These are phyloP conservation scores for Lathyrus sativus DNA, from an alignment of 306 rosid genomes.

Conservation along the genomic window DNA sequence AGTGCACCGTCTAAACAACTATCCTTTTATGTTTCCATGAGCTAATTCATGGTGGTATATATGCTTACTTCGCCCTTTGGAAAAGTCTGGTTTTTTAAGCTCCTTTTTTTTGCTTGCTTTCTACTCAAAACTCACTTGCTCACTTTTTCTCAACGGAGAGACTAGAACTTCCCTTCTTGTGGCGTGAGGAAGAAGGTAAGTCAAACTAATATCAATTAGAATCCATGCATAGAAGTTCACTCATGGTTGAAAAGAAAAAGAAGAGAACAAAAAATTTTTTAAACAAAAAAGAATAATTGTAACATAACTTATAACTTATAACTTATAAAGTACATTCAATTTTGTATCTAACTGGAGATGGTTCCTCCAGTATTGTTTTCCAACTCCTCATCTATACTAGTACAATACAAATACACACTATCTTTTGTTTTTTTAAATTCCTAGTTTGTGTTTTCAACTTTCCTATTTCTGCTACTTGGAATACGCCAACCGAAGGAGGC, in stretches of 20 bases:
- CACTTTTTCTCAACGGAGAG: conserved; percentile 37
- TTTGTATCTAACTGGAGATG: conserved; percentile 24
- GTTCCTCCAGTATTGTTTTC: conserved; percentile 27
- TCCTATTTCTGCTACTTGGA: conserved; percentile 35
- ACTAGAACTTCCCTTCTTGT: conserved; percentile 33
- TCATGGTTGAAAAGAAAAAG: neutral
- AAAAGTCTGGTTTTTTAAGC: conserved; percentile 51
- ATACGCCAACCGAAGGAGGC: conserved; percentile 28
- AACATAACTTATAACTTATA: conserved; percentile 23
- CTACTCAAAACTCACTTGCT: conserved; percentile 58
- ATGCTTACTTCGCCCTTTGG: conserved; percentile 77
- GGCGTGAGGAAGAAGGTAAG: conserved; percentile 51
- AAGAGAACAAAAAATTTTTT: neutral
- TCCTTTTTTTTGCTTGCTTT: conserved; percentile 79
- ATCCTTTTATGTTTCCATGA: conserved; percentile 38
- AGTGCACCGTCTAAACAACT: conserved; percentile 39
- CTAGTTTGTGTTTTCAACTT: conserved; percentile 31
- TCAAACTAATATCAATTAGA: neutral
- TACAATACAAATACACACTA: conserved; percentile 43
- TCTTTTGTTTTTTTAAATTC: conserved; percentile 26
- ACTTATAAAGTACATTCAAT: conserved; percentile 26
- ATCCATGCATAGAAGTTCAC: neutral
- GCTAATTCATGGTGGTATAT: conserved; percentile 57
- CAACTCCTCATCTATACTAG: conserved; percentile 26
- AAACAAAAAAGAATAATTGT: conserved; percentile 3